A percentile compares a stretch with the other conserved stretches of the same genome.
These are phyloP conservation scores for Fusarium lyarnte DNA, from an alignment of 2,329 filamentous ascomycete genomes.

Conservation along the genomic window DNA sequence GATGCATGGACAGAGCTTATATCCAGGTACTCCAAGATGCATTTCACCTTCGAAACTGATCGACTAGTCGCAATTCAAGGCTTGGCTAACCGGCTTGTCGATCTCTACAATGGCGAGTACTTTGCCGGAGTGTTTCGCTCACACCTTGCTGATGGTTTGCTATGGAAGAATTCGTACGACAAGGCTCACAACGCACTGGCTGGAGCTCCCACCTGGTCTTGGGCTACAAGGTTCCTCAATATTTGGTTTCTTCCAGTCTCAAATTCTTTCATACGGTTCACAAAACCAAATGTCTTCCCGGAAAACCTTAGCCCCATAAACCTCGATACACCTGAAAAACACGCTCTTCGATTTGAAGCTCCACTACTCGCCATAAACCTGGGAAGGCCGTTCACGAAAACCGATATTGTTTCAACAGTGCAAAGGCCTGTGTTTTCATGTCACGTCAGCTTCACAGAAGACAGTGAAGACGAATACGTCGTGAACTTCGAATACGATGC, in stretches of 20 bases:
- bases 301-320: neutral
- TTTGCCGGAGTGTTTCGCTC: constrained; percentile 8
- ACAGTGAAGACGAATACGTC: neutral
- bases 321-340: neutral
- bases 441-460: neutral
- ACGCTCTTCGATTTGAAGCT: neutral
- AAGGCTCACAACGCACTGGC: neutral
- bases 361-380: neutral
- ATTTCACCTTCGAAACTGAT: constrained; percentile 4
- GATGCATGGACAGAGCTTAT: neutral
- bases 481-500: neutral
- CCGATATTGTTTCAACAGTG: neutral
- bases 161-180: neutral
- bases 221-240: neutral
- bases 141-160: constrained; percentile 2
- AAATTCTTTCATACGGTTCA: neutral
- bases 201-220: constrained; percentile 10
- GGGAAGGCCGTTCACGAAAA: neutral
- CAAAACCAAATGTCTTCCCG: neutral
- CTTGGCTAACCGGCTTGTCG: neutral
- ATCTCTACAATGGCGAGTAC: neutral
- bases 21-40: neutral
- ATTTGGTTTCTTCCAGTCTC: neutral
- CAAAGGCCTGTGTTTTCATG: neutral
- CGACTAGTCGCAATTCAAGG: constrained; percentile 13